Conservation (phyloP, 768 basidiomycete species). For the Lactarius sanguifluus region DNA sequence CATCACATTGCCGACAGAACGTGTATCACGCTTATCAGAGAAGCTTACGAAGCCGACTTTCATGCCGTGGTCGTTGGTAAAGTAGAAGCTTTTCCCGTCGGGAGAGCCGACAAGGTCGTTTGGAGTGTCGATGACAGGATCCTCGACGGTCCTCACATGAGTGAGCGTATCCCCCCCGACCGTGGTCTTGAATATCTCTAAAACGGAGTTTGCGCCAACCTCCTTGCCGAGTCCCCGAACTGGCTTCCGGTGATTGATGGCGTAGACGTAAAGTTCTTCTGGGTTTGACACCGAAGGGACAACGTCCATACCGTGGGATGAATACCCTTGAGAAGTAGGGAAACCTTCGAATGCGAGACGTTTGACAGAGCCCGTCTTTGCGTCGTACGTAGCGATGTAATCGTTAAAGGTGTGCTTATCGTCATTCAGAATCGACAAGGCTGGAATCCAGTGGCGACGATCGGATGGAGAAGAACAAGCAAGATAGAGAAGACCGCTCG, state of each 20-base stretch:
- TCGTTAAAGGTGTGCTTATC: slow-evolving; percentile 46
- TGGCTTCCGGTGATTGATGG: slow-evolving; percentile 70
- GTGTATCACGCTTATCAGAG: background rate
- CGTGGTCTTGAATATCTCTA: slow-evolving; percentile 66
- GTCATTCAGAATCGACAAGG: slow-evolving; percentile 37
- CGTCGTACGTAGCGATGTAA: slow-evolving; percentile 62
- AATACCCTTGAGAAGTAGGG: slow-evolving; percentile 43
- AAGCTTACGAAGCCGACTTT: slow-evolving; percentile 55
- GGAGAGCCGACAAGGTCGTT: slow-evolving; percentile 70
- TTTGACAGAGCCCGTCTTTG: slow-evolving; percentile 44
- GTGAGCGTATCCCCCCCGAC: slow-evolving; percentile 45
- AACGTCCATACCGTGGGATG: slow-evolving; percentile 68
- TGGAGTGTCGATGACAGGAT: slow-evolving; percentile 58
- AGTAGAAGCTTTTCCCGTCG: slow-evolving; percentile 63
- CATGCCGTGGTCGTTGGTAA: slow-evolving; percentile 64
- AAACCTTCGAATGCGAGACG: slow-evolving; percentile 41
- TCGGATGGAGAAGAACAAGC: slow-evolving; percentile 57
- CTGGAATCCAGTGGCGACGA: slow-evolving; percentile 55
- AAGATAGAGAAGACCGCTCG: slow-evolving; percentile 57
- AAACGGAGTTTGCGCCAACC: slow-evolving; percentile 67
- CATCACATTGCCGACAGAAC: no score
- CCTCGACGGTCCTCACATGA: slow-evolving; percentile 58
- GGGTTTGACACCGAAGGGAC: slow-evolving; percentile 52
- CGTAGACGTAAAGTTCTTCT: slow-evolving; percentile 57
- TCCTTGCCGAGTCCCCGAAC: slow-evolving; percentile 38